A percentile compares a stretch with the other conserved stretches of the same genome.
Conservation (phyloP, 2,329 filamentous ascomycete species). For the Ampelomyces quisqualis region DNA sequence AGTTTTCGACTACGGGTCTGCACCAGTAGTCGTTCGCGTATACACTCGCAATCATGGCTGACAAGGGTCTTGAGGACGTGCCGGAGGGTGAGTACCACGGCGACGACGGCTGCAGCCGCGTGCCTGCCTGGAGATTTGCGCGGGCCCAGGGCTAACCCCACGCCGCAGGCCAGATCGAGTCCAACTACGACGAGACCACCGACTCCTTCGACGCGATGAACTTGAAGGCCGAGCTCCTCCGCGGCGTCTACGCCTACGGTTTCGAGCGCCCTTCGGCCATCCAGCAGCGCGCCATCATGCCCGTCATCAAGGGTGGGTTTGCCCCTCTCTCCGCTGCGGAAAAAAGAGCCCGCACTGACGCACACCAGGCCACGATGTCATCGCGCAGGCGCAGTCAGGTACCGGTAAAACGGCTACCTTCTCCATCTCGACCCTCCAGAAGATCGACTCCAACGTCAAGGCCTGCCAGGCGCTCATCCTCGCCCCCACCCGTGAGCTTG, state of each 20-base stretch:
- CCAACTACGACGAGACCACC: conserved; percentile 99
- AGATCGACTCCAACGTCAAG: conserved; percentile 94
- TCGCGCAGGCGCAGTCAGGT: conserved; percentile 98
- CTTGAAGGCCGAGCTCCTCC: conserved; percentile 94
- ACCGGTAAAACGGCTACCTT: conserved; percentile 99
- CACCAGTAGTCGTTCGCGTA: conserved; percentile 66
- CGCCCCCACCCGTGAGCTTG: conserved; percentile 95
- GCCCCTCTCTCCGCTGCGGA: conserved; percentile 4
- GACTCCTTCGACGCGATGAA: conserved; percentile 99
- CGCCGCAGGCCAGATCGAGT: conserved; percentile 90
- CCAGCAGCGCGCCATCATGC: conserved; percentile 99
- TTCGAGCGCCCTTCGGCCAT: conserved; percentile 99
- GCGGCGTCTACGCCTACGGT: conserved; percentile 99
- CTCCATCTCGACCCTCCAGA: conserved; percentile 98
- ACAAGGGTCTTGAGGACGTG: conserved; percentile 97
- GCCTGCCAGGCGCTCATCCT: conserved; percentile 97
- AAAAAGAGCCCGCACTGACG: conserved; percentile 25
- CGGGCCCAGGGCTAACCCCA: conserved; percentile 17
- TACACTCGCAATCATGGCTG: conserved; percentile 91
- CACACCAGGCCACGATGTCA: conserved; percentile 81
- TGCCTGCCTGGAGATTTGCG: conserved; percentile 1
- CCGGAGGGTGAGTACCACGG: conserved; percentile 79
- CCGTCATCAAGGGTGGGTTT: conserved; percentile 92
- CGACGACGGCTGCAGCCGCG: too few relatives aligned
- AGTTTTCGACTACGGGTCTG: conserved; percentile 50